Base-by-base conservation (phyloP, 768 basidiomycete genomes). In the Termitomyces sp. region DNA sequence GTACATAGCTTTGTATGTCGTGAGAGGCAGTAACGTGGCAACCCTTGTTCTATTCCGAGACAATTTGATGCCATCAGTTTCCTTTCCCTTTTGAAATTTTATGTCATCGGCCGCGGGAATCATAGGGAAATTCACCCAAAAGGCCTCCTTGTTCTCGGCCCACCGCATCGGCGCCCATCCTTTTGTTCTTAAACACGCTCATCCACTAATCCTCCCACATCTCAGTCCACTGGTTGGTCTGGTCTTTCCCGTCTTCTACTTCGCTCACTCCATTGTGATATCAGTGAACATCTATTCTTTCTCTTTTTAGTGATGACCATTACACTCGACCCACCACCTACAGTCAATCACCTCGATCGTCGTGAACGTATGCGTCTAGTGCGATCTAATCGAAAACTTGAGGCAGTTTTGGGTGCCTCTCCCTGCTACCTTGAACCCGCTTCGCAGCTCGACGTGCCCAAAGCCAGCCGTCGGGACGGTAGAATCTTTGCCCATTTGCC, bases 371-470 rank as follows among this genome's bases (percentile, higher is more conserved):
- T 73, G 4, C 80, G 79, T 41, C 77, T 86, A n/a, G 70, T 85
- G 41, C 81, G 81, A 43, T 81, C 84, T 0, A 80, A 82, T 11
- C 75, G 77, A 59, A 87, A 86, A 66, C 76, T 87, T 27, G 76
- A 75, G 11, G 76, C 79, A 16, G 65, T 87, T 4, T 70, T 86
- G 4, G 85, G 86, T 1, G 66, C 73, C 7, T 74, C 74, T 0
- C 77, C 77, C 0, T 63, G 69, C 32, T 62, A 77, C 55, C 46
- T 78, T 32, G 74, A 75, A 27, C 56, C 60, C 1, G 19, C 40
- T 25, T 37, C 37, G 21, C 12, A 35, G n/a, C 14, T 48, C 25
- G 31, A 37, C 48, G 12, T 45, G 21, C 23, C 41, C 19, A 68
- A 62, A 29, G 54, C 59, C 6, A 45, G 42, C 31, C 67, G 65